Percentiles rank a stretch among this genome's conserved stretches.
These are phyloP conservation scores for Cordyceps militaris DNA, from an alignment of 2,329 filamentous ascomycete genomes.

Conservation along the genomic window DNA sequence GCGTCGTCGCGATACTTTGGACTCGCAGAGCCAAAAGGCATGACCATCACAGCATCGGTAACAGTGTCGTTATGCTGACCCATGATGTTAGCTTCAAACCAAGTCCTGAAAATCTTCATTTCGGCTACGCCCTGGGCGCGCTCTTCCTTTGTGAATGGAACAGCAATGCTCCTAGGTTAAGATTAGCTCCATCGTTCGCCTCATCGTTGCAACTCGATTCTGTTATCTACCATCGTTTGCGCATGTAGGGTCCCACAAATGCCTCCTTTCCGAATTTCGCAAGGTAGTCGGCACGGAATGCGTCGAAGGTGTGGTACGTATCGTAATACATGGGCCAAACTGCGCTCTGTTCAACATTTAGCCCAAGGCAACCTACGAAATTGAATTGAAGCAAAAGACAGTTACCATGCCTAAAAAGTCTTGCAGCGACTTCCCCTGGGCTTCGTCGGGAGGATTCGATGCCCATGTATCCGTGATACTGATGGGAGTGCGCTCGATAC, in stretches of 20 bases:
- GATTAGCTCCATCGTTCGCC: not conserved
- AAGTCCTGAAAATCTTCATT: constrained; percentile 5
- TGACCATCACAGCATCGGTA: constrained; percentile 6
- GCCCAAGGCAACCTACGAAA: not conserved
- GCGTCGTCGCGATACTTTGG: constrained; percentile 3
- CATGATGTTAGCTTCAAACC: constrained; percentile 4
- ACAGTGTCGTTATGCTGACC: constrained; percentile 3
- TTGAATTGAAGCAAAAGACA: not conserved
- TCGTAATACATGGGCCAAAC: constrained; percentile 8
- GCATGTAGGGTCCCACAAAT: constrained; percentile 1
- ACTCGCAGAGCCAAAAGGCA: constrained; percentile 4
- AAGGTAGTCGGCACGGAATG: constrained; percentile 5
- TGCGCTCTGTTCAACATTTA: constrained; percentile 2
- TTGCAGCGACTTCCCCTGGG: constrained; percentile 3
- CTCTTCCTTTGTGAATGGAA: constrained; percentile 1
- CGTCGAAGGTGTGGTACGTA: constrained; percentile 5
- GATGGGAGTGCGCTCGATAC: constrained; percentile 5
- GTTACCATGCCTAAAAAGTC: constrained; percentile 1
- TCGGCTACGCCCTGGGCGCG: constrained; percentile 1
- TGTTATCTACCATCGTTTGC: constrained; percentile 6
- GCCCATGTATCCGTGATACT: constrained; percentile 1
- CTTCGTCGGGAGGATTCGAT: not conserved
- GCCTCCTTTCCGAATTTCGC: constrained; percentile 2
- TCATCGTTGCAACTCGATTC: not conserved
- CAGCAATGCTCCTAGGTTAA: constrained; percentile 2